phyloP scores from a whole-genome alignment of 306 rosid genomes.

The Rosa chinensis region DNA sequence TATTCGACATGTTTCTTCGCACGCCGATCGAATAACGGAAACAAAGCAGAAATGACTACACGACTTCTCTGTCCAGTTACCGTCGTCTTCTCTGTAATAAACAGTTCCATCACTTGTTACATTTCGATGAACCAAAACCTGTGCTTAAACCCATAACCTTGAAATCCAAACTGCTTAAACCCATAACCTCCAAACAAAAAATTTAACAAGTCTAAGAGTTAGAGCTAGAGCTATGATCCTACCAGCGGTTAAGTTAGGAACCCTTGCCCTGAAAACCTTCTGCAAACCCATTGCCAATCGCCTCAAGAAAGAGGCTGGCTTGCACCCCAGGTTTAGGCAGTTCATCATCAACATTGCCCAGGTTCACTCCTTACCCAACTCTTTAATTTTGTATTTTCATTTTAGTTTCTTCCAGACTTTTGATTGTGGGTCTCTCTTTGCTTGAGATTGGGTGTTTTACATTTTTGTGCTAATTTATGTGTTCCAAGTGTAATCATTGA shows the following conservation, averaged over 20 bases:
- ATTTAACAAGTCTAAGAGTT: too few species aligned
- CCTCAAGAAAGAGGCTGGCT: slow-evolving; percentile 50
- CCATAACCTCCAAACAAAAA: not conserved
- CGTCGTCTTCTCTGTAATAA: too few species aligned
- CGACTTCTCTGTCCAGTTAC: too few species aligned
- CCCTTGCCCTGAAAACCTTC: slow-evolving; percentile 40
- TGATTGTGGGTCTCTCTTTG: not conserved
- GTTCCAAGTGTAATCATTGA: not conserved
- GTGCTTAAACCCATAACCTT: not conserved
- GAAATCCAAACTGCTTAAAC: not conserved
- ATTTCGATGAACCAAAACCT: not conserved
- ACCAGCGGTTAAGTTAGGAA: slow-evolving; percentile 42
- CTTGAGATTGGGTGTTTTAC: not conserved
- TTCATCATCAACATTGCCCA: slow-evolving; percentile 44
- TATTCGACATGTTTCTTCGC: too few species aligned
- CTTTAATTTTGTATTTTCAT: not conserved
- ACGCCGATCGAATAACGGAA: too few species aligned
- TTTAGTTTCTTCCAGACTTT: not conserved
- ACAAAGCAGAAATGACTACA: too few species aligned
- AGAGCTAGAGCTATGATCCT: slow-evolving; percentile 25
- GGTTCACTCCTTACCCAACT: slow-evolving; percentile 16
- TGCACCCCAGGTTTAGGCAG: slow-evolving; percentile 46
- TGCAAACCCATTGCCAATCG: slow-evolving; percentile 47
- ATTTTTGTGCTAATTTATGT: not conserved
- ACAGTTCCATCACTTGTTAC: too few species aligned